phyloP scores from a whole-genome alignment of 306 rosid genomes.

The Luffa acutangula region DNA sequence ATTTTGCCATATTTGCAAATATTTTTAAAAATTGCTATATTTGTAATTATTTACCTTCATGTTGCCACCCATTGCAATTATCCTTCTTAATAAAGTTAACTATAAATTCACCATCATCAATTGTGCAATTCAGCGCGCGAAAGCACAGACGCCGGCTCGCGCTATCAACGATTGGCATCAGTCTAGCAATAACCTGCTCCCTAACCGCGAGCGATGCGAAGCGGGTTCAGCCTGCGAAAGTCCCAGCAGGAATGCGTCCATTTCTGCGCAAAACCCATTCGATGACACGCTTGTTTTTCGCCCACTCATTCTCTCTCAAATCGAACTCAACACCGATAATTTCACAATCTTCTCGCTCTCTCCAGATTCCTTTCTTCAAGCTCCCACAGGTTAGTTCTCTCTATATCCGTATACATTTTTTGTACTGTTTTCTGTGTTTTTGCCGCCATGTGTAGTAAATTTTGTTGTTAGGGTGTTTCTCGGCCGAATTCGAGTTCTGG shows the following conservation, averaged over 20 bases:
- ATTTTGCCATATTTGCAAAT: too few species aligned
- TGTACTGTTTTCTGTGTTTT: neutral
- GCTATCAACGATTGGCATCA: neutral
- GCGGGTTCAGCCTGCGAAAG: neutral
- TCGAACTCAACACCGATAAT: neutral
- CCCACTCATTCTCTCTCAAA: constrained; percentile 15
- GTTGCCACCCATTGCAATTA: too few species aligned
- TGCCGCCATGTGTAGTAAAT: neutral
- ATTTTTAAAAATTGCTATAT: too few species aligned
- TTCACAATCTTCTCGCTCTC: neutral
- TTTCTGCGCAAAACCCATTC: constrained; percentile 19
- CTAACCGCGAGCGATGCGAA: neutral
- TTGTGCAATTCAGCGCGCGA: neutral
- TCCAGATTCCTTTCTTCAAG: constrained; percentile 19
- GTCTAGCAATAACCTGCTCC: too few species aligned
- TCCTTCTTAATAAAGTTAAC: too few species aligned
- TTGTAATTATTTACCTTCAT: too few species aligned
- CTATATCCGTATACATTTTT: neutral
- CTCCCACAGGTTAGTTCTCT: constrained; percentile 5
- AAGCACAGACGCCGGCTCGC: neutral
- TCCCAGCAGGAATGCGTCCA: constrained; percentile 24
- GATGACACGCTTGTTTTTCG: constrained; percentile 28
- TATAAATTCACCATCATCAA: too few species aligned
- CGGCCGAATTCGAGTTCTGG: constrained; percentile 18
- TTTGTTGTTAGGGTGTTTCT: constrained; percentile 30